phyloP scores from a whole-genome alignment of 345 rosid species.

The Lepidium didymum region DNA sequence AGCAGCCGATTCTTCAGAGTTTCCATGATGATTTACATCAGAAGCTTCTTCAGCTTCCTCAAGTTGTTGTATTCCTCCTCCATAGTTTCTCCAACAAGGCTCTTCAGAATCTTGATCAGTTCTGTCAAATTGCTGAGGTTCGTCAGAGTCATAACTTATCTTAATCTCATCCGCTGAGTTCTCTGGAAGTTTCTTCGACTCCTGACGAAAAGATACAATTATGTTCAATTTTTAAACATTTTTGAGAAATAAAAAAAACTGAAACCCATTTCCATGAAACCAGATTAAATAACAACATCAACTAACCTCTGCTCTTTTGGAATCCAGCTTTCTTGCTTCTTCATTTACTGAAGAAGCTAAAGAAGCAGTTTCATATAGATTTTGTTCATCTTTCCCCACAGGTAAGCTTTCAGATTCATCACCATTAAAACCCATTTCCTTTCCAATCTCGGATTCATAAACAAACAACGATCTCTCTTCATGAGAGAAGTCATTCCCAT shows the following conservation, averaged over 20 bases:
- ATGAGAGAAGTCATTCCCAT: conserved; percentile 45
- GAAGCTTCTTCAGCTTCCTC: conserved; percentile 26
- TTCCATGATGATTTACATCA: conserved; percentile 8
- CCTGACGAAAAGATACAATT: conserved; percentile 23
- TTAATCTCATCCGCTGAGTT: conserved; percentile 33
- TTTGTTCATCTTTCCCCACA: conserved; percentile 13
- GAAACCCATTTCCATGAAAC: background rate
- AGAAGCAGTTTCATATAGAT: conserved; percentile 7
- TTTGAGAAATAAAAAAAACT: background rate
- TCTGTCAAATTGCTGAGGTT: conserved; percentile 21
- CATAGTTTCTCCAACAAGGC: conserved; percentile 3
- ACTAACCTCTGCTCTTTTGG: conserved; percentile 37
- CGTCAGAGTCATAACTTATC: conserved; percentile 21
- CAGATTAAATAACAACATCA: background rate
- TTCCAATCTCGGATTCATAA: conserved; percentile 46
- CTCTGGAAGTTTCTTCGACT: conserved; percentile 12
- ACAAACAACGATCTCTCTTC: conserved; percentile 48
- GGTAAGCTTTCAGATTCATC: conserved; percentile 28
- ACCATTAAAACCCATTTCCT: conserved; percentile 31
- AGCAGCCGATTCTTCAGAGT: conserved; percentile 30
- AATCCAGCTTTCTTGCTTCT: conserved; percentile 7
- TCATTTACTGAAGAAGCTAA: conserved; percentile 20
- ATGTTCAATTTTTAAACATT: background rate
- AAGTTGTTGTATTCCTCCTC: conserved; percentile 17
- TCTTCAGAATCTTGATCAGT: conserved; percentile 27